Evolutionary conservation across 345 rosid species (phyloP), one percentile per base, ranked within the genome.

Genomic region (Sapria himalayana): DNA sequence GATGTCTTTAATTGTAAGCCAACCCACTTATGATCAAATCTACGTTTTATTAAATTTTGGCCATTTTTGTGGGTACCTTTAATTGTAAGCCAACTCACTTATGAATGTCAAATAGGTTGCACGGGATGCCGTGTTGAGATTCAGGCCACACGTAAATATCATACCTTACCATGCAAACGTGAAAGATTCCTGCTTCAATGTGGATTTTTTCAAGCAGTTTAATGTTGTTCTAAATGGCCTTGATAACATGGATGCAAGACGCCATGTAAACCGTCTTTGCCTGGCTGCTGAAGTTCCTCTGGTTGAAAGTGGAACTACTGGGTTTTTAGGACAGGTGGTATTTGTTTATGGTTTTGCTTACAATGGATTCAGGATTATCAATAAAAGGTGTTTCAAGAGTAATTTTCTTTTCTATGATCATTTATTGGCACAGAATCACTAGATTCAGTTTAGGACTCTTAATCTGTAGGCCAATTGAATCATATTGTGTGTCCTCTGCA

Each of bases 291-390:
- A 73, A 57, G 78, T 91, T 48, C 92, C 99, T 52, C 63, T 91
- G 59, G 86, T 91, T 41, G 99, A 91, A 63, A 91, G 99, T 64
- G 99, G 99, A 52, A 80, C 99, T 36, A 84, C 95, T 23, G 95
- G 99, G 33, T 91, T 91, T 74, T 59, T 91, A 17, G 99, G 99
- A 62, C 99, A 91, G 93, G 99, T 85, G 49, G 54, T 51, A 22
- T 18, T n/a, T n/a, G n/a, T n/a, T n/a, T n/a, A n/a, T n/a, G n/a
- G n/a, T n/a, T n/a, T n/a, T n/a, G n/a, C n/a, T n/a, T n/a, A n/a
- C n/a, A n/a, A n/a, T n/a, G n/a, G n/a, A n/a, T n/a, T n/a, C n/a
- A n/a, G n/a, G n/a, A n/a, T n/a, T n/a, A n/a, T n/a, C n/a, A n/a
- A n/a, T n/a, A n/a, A n/a, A n/a, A n/a, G n/a, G n/a, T n/a, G n/a